These are phyloP conservation scores for Neurospora sp. DNA, from an alignment of 495 filamentous ascomycete genomes.

Conservation along the genomic window DNA sequence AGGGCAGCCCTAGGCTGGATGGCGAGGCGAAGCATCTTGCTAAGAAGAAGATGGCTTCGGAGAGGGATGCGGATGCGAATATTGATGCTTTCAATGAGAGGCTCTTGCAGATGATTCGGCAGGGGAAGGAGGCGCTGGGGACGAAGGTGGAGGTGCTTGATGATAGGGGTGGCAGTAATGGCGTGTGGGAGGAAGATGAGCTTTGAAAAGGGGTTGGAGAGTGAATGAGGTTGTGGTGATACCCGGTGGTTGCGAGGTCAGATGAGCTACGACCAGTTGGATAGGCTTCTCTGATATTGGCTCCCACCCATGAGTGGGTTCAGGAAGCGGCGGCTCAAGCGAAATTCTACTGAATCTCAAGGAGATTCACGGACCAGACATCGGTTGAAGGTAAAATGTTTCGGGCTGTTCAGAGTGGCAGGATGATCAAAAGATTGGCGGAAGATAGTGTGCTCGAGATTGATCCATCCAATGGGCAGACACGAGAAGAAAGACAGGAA, in stretches of 20 bases:
- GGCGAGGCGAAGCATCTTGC: conserved; percentile 59
- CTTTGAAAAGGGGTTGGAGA: not conserved
- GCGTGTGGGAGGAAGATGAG: conserved; percentile 33
- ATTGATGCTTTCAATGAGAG: conserved; percentile 68
- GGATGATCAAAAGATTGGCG: not conserved
- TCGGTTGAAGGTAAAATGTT: not conserved
- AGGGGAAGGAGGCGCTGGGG: conserved; percentile 79
- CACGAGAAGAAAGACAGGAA: not conserved
- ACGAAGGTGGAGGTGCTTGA: conserved; percentile 58
- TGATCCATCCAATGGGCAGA: not conserved
- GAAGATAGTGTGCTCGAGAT: not conserved
- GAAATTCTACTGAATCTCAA: not conserved
- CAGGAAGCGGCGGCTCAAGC: not conserved
- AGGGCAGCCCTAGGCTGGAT: conserved; percentile 33
- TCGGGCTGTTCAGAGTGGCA: not conserved
- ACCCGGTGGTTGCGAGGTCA: not conserved
- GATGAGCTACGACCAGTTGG: not conserved
- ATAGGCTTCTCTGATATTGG: not conserved
- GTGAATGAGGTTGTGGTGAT: not conserved
- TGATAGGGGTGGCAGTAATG: conserved; percentile 40
- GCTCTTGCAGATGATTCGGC: conserved; percentile 73
- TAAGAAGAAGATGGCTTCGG: conserved; percentile 54
- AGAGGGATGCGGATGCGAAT: conserved; percentile 68
- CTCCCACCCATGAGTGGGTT: not conserved
- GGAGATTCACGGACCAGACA: not conserved